phyloP scores from a whole-genome alignment of 805 yeast species.

The Nakazawaea holstii region DNA sequence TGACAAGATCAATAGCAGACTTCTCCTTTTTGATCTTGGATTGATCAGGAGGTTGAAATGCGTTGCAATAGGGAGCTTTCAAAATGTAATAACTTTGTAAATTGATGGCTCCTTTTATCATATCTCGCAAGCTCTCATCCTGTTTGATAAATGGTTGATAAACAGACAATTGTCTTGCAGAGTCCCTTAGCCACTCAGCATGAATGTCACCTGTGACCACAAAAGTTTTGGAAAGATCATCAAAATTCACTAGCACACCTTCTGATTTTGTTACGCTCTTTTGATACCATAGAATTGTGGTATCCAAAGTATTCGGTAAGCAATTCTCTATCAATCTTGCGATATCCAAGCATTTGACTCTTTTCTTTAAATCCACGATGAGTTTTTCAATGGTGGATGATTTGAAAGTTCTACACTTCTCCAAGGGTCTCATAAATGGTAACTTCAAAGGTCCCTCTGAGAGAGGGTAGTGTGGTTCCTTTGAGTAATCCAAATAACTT shows the following conservation, averaged over 20 bases:
- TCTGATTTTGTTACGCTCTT: conserved; percentile 15
- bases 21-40: conserved; percentile 43
- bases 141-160: conserved; percentile 56
- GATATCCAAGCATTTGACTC: conserved; percentile 57
- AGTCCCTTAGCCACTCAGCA: conserved; percentile 90
- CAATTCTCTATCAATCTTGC: conserved; percentile 76
- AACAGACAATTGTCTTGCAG: conserved; percentile 76
- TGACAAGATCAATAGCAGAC: conserved; percentile 57
- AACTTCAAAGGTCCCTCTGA: conserved; percentile 48
- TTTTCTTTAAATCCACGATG: conserved; percentile 43
- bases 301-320: conserved; percentile 83
- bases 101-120: conserved; percentile 74
- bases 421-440: conserved; percentile 75
- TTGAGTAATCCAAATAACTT: conserved; percentile 58
- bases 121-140: conserved; percentile 42
- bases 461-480: conserved; percentile 47
- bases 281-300: conserved; percentile 74
- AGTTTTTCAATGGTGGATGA: conserved; percentile 58
- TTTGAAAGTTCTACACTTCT: conserved; percentile 65
- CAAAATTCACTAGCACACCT: conserved; percentile 9
- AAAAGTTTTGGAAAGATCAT: conserved; percentile 51
- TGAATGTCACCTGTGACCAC: conserved; percentile 90
- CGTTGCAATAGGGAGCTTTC: conserved; percentile 79
- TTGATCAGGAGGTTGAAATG: conserved; percentile 77
- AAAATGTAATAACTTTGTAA: conserved; percentile 66